phyloP scores from a whole-genome alignment of 2,329 filamentous ascomycete genomes.

The Sporothrix luriei region DNA sequence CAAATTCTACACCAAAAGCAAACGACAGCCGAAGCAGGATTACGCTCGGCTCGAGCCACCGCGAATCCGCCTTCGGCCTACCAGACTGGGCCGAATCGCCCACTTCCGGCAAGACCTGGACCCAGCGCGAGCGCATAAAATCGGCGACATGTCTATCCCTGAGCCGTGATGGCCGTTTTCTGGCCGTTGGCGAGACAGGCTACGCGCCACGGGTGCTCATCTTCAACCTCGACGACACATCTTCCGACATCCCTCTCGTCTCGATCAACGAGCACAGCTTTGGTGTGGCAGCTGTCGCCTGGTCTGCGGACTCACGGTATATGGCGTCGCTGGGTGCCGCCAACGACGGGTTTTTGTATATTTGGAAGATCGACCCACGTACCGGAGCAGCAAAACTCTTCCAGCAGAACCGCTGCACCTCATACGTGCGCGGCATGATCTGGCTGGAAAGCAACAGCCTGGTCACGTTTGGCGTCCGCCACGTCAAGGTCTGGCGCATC shows the following conservation, averaged over 20 bases:
- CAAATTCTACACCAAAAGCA: slow-evolving; percentile 61
- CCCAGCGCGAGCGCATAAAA: slow-evolving; percentile 89
- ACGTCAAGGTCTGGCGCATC: slow-evolving; percentile 90
- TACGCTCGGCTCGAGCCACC: slow-evolving; percentile 45
- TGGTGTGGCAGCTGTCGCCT: slow-evolving; percentile 84
- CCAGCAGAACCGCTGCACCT: slow-evolving; percentile 89
- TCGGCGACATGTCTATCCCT: slow-evolving; percentile 88
- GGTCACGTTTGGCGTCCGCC: slow-evolving; percentile 84
- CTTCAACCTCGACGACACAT: slow-evolving; percentile 79
- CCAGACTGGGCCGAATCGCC: slow-evolving; percentile 65
- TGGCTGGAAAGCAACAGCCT: slow-evolving; percentile 84
- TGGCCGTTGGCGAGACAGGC: slow-evolving; percentile 93
- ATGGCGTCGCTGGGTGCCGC: slow-evolving; percentile 84
- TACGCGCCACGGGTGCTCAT: slow-evolving; percentile 90
- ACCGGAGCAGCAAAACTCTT: slow-evolving; percentile 78
- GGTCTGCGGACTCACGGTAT: slow-evolving; percentile 83
- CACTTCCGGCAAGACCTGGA: slow-evolving; percentile 70
- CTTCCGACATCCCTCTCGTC: slow-evolving; percentile 78
- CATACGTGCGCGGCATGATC: slow-evolving; percentile 78
- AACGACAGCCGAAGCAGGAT: slow-evolving; percentile 64
- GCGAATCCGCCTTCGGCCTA: slow-evolving; percentile 52
- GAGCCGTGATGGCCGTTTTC: slow-evolving; percentile 80
- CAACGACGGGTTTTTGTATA: slow-evolving; percentile 91
- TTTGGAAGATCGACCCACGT: slow-evolving; percentile 84
- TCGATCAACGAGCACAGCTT: slow-evolving; percentile 87